Conservation (phyloP, 2,329 filamentous ascomycete genomes). For the Pseudopyricularia javanii region DNA sequence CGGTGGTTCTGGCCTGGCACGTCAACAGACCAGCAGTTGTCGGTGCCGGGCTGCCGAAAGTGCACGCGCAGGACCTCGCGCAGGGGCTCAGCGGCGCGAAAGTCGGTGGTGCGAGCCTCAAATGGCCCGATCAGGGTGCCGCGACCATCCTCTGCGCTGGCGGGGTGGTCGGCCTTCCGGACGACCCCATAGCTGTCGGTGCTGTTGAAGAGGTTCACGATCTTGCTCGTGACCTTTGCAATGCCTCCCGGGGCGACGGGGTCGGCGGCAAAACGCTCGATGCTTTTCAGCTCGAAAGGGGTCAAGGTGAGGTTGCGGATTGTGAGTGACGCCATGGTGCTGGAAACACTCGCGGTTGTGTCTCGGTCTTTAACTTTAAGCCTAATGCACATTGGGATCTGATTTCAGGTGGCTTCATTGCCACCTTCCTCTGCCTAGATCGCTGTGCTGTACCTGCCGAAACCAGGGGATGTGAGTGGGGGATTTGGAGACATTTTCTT, state of each 20-base stretch:
- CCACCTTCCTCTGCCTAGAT: background rate
- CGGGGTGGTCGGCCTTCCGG: constrained; percentile 3
- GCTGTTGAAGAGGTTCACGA: constrained; percentile 26
- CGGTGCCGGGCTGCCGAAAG: constrained; percentile 45
- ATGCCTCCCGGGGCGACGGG: constrained; percentile 14
- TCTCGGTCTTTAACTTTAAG: background rate
- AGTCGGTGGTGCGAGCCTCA: constrained; percentile 47
- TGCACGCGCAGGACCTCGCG: constrained; percentile 63
- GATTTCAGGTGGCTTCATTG: background rate
- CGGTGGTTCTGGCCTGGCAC: constrained; percentile 49
- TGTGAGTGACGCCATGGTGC: constrained; percentile 42
- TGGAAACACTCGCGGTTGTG: background rate
- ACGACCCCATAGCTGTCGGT: constrained; percentile 12
- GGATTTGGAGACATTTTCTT: background rate
- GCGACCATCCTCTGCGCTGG: constrained; percentile 43
- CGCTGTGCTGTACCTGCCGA: background rate
- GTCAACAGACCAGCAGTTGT: constrained; percentile 58
- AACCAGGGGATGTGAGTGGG: background rate
- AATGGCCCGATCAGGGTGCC: constrained; percentile 55
- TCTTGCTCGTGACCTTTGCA: constrained; percentile 26
- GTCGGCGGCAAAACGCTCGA: constrained; percentile 59
- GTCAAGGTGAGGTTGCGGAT: constrained; percentile 74
- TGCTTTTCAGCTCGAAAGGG: constrained; percentile 55
- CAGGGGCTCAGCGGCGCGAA: constrained; percentile 44
- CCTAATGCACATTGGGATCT: background rate